Evolutionary conservation across 2,329 filamentous ascomycete species (phyloP).

Genomic region (Fusarium piperis): DNA sequence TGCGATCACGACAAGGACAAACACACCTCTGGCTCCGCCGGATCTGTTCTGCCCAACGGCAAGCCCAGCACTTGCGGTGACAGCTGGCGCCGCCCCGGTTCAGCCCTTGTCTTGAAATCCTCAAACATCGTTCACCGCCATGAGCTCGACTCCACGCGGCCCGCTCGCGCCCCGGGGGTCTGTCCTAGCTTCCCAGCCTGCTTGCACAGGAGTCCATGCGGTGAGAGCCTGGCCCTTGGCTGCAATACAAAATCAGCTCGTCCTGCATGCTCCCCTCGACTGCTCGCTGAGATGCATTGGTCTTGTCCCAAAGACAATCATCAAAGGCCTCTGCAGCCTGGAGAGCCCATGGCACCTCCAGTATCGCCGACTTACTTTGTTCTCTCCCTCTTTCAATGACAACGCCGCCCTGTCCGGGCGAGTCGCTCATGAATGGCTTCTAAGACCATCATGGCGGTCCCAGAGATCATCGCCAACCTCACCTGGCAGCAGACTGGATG

Average conservation of each 20-base stretch:
- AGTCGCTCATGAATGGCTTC: constrained; percentile 39
- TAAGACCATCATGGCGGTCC: constrained; percentile 41
- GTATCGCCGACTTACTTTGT: constrained; percentile 8
- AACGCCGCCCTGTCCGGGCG: constrained; percentile 39
- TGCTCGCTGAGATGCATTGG: constrained; percentile 2
- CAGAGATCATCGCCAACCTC: constrained; percentile 33
- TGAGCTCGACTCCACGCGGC: constrained; percentile 40
- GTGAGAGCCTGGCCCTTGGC: constrained; percentile 27
- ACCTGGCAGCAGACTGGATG: constrained; percentile 40
- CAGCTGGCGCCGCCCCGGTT: constrained; percentile 35
- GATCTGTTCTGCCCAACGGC: constrained; percentile 30
- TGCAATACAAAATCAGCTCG: constrained; percentile 39
- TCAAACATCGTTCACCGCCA: constrained; percentile 41
- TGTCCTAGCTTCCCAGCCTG: constrained; percentile 21
- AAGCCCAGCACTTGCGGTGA: constrained; percentile 42
- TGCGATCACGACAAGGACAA: constrained; percentile 8
- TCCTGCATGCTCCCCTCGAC: constrained; percentile 27
- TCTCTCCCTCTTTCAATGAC: constrained; percentile 39
- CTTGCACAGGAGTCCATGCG: constrained; percentile 28
- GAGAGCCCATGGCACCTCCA: constrained; percentile 38
- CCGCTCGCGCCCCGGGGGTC: constrained; percentile 36
- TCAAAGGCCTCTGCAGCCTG: constrained; percentile 38
- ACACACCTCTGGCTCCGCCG: constrained; percentile 24
- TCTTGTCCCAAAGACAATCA: constrained; percentile 20
- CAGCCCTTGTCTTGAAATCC: constrained; percentile 31